phyloP scores from a whole-genome alignment of 1,284 basidiomycete species.

The Mycena citricolor region DNA sequence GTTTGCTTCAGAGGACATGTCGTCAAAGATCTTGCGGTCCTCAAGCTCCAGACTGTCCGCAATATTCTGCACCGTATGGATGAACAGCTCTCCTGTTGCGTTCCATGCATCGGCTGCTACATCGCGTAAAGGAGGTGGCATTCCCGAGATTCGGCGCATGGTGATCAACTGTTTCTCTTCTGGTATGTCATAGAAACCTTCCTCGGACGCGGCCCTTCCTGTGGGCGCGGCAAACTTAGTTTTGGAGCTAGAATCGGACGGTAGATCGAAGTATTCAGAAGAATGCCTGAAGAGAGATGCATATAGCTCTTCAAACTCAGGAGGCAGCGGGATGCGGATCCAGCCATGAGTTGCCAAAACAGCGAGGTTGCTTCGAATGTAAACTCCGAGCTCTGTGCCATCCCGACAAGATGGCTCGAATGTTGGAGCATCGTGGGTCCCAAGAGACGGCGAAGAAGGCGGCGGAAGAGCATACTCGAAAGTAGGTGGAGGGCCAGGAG shows the following conservation, averaged over 20 bases:
- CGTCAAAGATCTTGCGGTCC: slow-evolving; percentile 21
- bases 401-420: slow-evolving; percentile 6
- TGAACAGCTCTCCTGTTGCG: slow-evolving; percentile 27
- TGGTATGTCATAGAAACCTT: slow-evolving; percentile 29
- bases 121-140: slow-evolving; percentile 14
- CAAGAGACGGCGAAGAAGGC: slow-evolving; percentile 20
- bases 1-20: slow-evolving; percentile 23
- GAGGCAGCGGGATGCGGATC: slow-evolving; percentile 17
- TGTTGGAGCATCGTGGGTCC: slow-evolving; percentile 1
- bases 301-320: slow-evolving; percentile 17
- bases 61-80: slow-evolving; percentile 23
- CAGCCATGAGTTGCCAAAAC: slow-evolving; percentile 15
- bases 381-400: slow-evolving; percentile 10
- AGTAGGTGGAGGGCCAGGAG: slow-evolving; percentile 13
- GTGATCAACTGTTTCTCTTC: slow-evolving; percentile 34
- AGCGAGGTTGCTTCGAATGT: slow-evolving; percentile 8
- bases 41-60: slow-evolving; percentile 28
- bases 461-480: slow-evolving; percentile 13
- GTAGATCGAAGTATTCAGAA: slow-evolving; percentile 28
- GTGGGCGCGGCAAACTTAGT: slow-evolving; percentile 16
- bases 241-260: slow-evolving; percentile 19
- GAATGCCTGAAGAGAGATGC: slow-evolving; percentile 19
- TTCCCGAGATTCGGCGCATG: slow-evolving; percentile 21
- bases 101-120: slow-evolving; percentile 25
- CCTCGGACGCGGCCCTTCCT: slow-evolving; percentile 28